Percentiles rank a stretch among this genome's conserved stretches.
Conservation (phyloP, 306 rosid genomes). For the Rosa rugosa region DNA sequence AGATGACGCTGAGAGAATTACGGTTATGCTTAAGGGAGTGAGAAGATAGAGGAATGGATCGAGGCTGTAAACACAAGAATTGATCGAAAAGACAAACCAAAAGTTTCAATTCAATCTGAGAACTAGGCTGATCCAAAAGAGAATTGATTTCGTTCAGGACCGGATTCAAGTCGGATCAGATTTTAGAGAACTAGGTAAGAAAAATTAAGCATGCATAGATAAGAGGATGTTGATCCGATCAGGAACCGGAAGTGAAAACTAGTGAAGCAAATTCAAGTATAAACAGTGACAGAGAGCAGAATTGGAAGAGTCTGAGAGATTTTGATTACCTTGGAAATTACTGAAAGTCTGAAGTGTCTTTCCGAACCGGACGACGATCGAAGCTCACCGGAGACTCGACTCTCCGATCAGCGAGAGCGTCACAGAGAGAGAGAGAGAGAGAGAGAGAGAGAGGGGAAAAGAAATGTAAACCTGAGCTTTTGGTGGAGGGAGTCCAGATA, state of each 20-base stretch:
- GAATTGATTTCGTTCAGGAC: too few relatives aligned
- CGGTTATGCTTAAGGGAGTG: too few relatives aligned
- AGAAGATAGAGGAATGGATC: too few relatives aligned
- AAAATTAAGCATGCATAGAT: not conserved
- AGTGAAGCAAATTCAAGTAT: not conserved
- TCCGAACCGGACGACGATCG: slow-evolving; percentile 16
- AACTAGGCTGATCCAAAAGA: not conserved
- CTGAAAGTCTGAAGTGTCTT: not conserved
- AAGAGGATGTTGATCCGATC: slow-evolving; percentile 11
- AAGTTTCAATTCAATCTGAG: not conserved
- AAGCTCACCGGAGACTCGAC: slow-evolving; percentile 3
- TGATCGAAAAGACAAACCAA: not conserved
- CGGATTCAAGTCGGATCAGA: not conserved
- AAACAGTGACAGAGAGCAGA: slow-evolving; percentile 1
- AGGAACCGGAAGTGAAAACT: not conserved
- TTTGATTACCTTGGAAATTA: slow-evolving; percentile 41
- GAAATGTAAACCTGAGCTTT: not conserved
- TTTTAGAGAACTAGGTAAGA: not conserved
- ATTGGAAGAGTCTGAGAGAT: slow-evolving; percentile 17
- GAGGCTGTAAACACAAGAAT: too few relatives aligned
- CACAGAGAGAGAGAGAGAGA: slow-evolving; percentile 3
- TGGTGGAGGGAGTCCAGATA: too few relatives aligned
- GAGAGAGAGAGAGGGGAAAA: not conserved
- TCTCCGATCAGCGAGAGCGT: slow-evolving; percentile 25
- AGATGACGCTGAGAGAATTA: too few relatives aligned